A percentile compares a stretch with the other conserved stretches of the same genome.
Conservation (phyloP, 148 eudicot species). For the Chenopodium berlandieri region DNA sequence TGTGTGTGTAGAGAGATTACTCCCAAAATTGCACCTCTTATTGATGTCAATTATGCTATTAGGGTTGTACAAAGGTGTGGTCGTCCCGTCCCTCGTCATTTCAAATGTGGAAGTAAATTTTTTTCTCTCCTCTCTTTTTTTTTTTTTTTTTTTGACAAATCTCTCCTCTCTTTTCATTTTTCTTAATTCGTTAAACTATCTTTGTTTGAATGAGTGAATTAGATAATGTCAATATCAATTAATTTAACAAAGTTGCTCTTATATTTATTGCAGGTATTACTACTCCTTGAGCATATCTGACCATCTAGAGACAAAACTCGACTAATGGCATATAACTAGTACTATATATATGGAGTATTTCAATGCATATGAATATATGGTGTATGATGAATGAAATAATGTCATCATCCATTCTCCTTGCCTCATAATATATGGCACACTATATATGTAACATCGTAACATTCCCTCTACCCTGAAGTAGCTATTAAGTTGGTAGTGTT, state of each 20-base stretch:
- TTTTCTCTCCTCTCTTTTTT: neutral
- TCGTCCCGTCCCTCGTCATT: constrained; percentile 41
- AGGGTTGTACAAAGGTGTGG: constrained; percentile 35
- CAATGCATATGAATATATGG: no score
- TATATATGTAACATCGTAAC: no score
- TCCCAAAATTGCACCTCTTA: constrained; percentile 34
- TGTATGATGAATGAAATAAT: no score
- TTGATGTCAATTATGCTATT: constrained; percentile 32
- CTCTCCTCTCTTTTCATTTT: neutral
- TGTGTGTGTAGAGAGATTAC: constrained; percentile 37
- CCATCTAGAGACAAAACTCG: no score
- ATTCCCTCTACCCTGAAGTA: no score
- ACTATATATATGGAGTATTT: no score
- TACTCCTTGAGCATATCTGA: constrained; percentile 8
- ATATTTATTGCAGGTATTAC: constrained; percentile 16
- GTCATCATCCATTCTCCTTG: no score
- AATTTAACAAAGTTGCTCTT: neutral
- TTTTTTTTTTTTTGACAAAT: no score
- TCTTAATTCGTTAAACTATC: neutral
- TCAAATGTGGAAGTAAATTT: constrained; percentile 43
- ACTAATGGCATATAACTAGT: no score
- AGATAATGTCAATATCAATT: neutral
- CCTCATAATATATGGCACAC: no score
- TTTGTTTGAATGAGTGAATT: no score
- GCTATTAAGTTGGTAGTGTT: no score